A percentile compares a stretch with the other conserved stretches of the same genome.
Evolutionary conservation across 1,284 basidiomycete genomes (phyloP).

Genomic region (Apiotrichum sp.): DNA sequence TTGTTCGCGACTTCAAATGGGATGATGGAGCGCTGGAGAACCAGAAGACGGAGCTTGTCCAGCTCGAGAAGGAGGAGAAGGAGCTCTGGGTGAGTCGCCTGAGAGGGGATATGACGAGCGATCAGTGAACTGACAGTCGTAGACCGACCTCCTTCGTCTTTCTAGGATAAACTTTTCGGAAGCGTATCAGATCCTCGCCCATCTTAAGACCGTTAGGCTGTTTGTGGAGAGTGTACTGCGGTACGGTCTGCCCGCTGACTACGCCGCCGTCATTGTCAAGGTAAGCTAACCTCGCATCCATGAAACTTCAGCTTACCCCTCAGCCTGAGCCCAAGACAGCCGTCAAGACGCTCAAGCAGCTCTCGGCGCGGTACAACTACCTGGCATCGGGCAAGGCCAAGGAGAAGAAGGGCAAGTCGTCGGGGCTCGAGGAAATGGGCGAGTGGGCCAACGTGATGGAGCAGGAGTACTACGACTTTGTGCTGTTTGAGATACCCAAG

Average conservation of each 20-base stretch:
- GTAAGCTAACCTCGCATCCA: slow-evolving; percentile 47
- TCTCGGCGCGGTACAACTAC: slow-evolving; percentile 75
- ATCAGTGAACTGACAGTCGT: slow-evolving; percentile 2
- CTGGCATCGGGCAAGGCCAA: slow-evolving; percentile 49
- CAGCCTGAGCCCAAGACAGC: slow-evolving; percentile 82
- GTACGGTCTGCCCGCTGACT: slow-evolving; percentile 92
- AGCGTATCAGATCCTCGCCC: slow-evolving; percentile 86
- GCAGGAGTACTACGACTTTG: slow-evolving; percentile 89
- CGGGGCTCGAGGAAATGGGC: slow-evolving; percentile 56
- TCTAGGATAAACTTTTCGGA: slow-evolving; percentile 96
- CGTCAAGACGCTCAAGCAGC: slow-evolving; percentile 67
- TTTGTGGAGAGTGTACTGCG: slow-evolving; percentile 94
- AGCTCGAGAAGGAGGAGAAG: slow-evolving; percentile 81
- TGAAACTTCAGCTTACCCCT: not conserved
- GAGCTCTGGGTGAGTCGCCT: slow-evolving; percentile 79
- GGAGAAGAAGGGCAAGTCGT: slow-evolving; percentile 26
- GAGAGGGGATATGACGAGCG: not conserved
- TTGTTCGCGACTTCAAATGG: slow-evolving; percentile 89
- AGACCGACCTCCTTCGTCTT: slow-evolving; percentile 91
- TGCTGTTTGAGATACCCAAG: slow-evolving; percentile 61
- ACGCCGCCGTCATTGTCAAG: slow-evolving; percentile 74
- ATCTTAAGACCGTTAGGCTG: slow-evolving; percentile 83
- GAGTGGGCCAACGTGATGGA: slow-evolving; percentile 88
- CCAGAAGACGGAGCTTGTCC: slow-evolving; percentile 73
- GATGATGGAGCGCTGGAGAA: slow-evolving; percentile 78